Percentiles rank a stretch among this genome's conserved stretches.
phyloP scores from a whole-genome alignment of 106 monocot species.

The Hemerocallis citrina region DNA sequence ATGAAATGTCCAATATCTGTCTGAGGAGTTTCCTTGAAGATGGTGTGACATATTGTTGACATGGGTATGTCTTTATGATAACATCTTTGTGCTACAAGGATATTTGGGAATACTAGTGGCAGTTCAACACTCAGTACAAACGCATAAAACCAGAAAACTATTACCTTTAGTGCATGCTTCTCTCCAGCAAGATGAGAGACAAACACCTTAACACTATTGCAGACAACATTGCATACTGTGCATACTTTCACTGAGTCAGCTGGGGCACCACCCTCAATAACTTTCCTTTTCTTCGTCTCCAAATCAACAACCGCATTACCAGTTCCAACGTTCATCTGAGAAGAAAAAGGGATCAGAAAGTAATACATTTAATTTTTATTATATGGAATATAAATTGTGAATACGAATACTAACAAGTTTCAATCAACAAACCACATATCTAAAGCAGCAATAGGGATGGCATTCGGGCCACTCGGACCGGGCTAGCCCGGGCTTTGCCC shows the following conservation, averaged over 20 bases:
- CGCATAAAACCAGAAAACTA: not conserved
- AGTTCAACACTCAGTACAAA: not conserved
- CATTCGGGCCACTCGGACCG: too few species aligned
- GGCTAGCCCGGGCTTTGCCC: too few species aligned
- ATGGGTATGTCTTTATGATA: too few species aligned
- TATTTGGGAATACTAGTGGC: too few species aligned
- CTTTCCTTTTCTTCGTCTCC: constrained; percentile 44
- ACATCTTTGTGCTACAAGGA: too few species aligned
- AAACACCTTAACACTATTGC: constrained; percentile 48
- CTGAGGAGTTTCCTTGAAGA: too few species aligned
- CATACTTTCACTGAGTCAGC: constrained; percentile 38
- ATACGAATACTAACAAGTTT: too few species aligned
- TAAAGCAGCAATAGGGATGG: too few species aligned
- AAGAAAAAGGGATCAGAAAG: not conserved
- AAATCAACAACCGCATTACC: constrained; percentile 11
- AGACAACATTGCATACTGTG: constrained; percentile 59
- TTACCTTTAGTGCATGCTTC: constrained; percentile 13
- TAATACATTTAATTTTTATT: not conserved
- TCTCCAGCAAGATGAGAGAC: constrained; percentile 39
- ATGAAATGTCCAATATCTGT: too few species aligned
- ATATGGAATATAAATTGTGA: too few species aligned
- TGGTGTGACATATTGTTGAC: too few species aligned
- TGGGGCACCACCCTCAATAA: constrained; percentile 41
- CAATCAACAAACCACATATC: too few species aligned
- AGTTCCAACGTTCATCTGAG: not conserved